These are phyloP conservation scores for Trypanosomatidae sp. DNA, from an alignment of 208 protist species.

Conservation along the genomic window DNA sequence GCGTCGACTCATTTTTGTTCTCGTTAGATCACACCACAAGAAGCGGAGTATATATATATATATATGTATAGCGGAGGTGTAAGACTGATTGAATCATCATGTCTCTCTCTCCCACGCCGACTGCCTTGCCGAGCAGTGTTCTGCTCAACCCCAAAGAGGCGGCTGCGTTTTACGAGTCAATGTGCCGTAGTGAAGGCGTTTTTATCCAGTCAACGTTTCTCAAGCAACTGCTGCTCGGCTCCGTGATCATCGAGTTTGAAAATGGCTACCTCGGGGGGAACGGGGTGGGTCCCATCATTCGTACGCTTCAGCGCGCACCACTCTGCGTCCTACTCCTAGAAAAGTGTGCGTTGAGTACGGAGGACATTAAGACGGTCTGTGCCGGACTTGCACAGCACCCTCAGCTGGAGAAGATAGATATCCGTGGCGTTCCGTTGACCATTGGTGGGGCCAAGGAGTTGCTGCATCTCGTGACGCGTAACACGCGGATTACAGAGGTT, in stretches of 20 bases:
- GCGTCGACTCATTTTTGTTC: neutral
- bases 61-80: neutral
- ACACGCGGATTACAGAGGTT: slow-evolving; percentile 56
- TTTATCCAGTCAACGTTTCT: slow-evolving; percentile 52
- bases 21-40: neutral
- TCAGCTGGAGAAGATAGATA: slow-evolving; percentile 66
- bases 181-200: slow-evolving; percentile 34
- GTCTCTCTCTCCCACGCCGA: neutral
- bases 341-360: slow-evolving; percentile 43
- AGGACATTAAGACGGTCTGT: slow-evolving; percentile 54
- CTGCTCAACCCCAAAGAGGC: slow-evolving; percentile 35
- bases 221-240: slow-evolving; percentile 49
- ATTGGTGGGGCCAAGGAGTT: slow-evolving; percentile 55
- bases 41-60: too few species aligned
- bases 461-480: slow-evolving; percentile 53
- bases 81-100: neutral
- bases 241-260: slow-evolving; percentile 65
- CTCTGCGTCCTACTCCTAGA: slow-evolving; percentile 53
- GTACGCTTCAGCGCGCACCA: slow-evolving; percentile 54
- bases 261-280: slow-evolving; percentile 80
- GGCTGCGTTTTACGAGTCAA: slow-evolving; percentile 55
- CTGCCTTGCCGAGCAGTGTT: slow-evolving; percentile 1
- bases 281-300: slow-evolving; percentile 68
- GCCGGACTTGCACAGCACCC: slow-evolving; percentile 55
- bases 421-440: slow-evolving; percentile 62